Conservation (phyloP, 2,329 filamentous ascomycete genomes). For the Venturia pyrina region DNA sequence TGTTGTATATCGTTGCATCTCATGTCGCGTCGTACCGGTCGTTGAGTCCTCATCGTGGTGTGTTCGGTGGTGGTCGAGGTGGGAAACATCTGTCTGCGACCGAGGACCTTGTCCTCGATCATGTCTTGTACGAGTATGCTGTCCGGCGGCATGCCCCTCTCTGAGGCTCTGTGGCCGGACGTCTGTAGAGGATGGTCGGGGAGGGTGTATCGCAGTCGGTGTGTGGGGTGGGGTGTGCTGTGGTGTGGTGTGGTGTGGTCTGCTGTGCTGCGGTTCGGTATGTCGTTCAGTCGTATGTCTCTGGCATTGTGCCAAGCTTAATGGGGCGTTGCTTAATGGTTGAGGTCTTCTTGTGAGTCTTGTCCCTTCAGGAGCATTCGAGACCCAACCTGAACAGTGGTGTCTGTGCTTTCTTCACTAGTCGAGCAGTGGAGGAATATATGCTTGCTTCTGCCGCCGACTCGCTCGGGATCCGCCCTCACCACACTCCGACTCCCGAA, state of each 20-base stretch:
- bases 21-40: not conserved
- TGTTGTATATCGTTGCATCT: not conserved
- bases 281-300: not conserved
- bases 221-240: not conserved
- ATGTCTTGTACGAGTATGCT: not conserved
- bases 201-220: not conserved
- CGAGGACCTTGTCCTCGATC: not conserved
- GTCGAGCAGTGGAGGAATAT: not conserved
- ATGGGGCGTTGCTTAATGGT: too few relatives aligned
- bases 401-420: too few relatives aligned
- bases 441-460: not conserved
- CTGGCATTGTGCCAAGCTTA: not conserved
- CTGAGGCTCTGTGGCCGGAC: not conserved
- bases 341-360: too few relatives aligned
- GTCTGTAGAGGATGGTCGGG: not conserved
- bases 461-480: not conserved
- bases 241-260: not conserved
- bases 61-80: not conserved
- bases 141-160: slow-evolving; percentile 1
- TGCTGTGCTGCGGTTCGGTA: not conserved
- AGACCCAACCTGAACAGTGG: too few relatives aligned
- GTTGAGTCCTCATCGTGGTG: not conserved
- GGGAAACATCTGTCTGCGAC: not conserved
- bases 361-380: too few relatives aligned
- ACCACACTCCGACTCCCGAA: not conserved